Base-by-base conservation (phyloP, 306 rosid species). In the Arachis stenosperma region DNA sequence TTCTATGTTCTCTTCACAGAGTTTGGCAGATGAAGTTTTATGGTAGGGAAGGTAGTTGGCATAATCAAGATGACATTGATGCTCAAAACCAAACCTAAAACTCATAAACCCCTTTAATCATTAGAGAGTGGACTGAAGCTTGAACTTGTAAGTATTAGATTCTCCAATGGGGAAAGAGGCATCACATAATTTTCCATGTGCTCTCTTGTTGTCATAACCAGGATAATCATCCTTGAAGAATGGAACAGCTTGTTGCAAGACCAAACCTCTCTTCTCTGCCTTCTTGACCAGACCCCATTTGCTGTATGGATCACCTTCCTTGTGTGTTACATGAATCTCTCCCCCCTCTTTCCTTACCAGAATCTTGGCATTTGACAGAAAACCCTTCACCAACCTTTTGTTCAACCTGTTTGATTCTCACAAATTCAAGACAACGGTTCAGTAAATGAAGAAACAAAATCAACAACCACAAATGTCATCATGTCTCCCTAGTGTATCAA, bases 171-270 rank as follows among this genome's bases (percentile, higher is more conserved):
- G 44, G 67, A 89, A 89, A 53, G 92, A 27, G 48, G 29, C 83
- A 71, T 89, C 90, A 15, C 88, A 42, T 10, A 10, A 54, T 51
- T 71, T 75, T 29, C 97, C 96, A 51, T 91, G 83, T 8, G 88
- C 97, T 80, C 96, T 86, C 85, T 91, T 91, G 88, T 91, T 87
- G 57, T 63, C 77, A 73, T 91, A 86, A 46, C 96, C 97, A 33
- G 89, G 90, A 81, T 87, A 92, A 15, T 87, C 89, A 57, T 60
- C 59, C 69, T 78, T 83, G 61, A 69, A 29, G 75, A 89, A 92
- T 43, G 88, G 87, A 50, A 79, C 88, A 11, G 39, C 60, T 61
- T 82, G 86, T 7, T 74, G 61, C 65, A 85, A 75, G 33, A 30
- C 60, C 46, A 92, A 61, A 7, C 90, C 94, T 42, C 64, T 78